Conservation (phyloP, 345 rosid genomes). For the Psidium friedrichsthalianum region DNA sequence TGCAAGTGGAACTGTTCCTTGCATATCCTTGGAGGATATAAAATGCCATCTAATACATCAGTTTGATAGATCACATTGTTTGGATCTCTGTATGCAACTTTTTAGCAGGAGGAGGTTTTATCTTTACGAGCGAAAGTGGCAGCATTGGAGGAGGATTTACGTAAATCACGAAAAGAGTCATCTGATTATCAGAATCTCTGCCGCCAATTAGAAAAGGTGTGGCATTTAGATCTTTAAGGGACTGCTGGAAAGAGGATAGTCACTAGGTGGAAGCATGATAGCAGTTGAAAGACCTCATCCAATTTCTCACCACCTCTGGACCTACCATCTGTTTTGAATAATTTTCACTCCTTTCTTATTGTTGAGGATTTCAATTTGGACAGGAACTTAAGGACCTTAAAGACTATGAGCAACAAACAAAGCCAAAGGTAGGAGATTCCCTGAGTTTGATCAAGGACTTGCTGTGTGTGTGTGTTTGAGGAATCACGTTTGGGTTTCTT, state of each 20-base stretch:
- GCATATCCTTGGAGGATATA: neutral
- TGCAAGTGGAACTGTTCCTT: neutral
- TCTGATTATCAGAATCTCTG: slow-evolving; percentile 41
- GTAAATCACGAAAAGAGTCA: slow-evolving; percentile 61
- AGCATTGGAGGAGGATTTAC: slow-evolving; percentile 69
- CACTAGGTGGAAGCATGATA: neutral
- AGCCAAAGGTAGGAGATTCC: slow-evolving; percentile 55
- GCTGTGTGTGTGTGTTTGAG: neutral
- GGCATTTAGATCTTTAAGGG: neutral
- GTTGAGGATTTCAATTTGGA: neutral
- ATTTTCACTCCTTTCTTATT: neutral
- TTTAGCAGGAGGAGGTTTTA: slow-evolving; percentile 57
- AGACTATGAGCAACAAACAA: slow-evolving; percentile 74
- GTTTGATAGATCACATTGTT: neutral
- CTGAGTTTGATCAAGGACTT: neutral
- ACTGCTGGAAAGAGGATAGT: neutral
- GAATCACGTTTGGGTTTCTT: neutral
- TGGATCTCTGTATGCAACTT: slow-evolving; percentile 5
- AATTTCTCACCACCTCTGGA: neutral
- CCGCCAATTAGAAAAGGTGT: slow-evolving; percentile 71
- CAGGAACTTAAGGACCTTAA: slow-evolving; percentile 88
- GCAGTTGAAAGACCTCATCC: neutral
- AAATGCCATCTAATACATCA: neutral
- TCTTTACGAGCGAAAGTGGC: slow-evolving; percentile 58
- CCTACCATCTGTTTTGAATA: neutral